Evolutionary conservation across 202 grass and related monocot genomes (phyloP).

Genomic region (Zizania palustris): DNA sequence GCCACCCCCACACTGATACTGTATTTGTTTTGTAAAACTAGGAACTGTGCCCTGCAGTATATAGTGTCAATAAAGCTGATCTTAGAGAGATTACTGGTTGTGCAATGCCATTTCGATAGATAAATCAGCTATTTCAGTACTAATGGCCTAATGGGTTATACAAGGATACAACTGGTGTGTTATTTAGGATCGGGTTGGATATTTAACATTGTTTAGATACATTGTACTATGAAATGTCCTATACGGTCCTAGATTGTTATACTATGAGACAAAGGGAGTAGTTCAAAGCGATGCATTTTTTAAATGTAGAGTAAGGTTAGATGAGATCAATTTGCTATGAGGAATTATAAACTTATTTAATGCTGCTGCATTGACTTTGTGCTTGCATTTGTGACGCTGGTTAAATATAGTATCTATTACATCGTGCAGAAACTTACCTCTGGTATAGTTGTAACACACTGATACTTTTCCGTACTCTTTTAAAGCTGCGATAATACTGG

Average conservation of each 20-base stretch:
- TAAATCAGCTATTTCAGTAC: background rate
- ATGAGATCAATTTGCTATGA: background rate
- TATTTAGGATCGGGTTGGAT: no score
- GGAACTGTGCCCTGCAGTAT: background rate
- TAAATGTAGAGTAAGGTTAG: background rate
- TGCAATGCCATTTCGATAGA: background rate
- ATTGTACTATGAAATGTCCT: no score
- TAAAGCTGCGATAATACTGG: background rate
- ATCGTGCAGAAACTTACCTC: background rate
- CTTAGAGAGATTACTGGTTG: background rate
- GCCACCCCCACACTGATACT: background rate
- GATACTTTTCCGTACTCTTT: background rate
- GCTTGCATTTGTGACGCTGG: slow-evolving; percentile 15
- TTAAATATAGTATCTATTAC: background rate
- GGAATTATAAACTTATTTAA: slow-evolving; percentile 4
- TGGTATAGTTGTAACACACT: background rate
- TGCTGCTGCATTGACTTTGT: background rate
- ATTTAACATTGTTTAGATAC: no score
- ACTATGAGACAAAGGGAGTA: no score
- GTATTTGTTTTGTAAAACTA: background rate
- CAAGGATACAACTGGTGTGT: background rate
- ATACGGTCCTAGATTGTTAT: no score
- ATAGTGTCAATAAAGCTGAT: background rate
- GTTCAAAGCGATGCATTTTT: background rate
- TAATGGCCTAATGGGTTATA: background rate